Conservation (phyloP, 2,329 filamentous ascomycete genomes). For the Claviceps humidiphila region DNA sequence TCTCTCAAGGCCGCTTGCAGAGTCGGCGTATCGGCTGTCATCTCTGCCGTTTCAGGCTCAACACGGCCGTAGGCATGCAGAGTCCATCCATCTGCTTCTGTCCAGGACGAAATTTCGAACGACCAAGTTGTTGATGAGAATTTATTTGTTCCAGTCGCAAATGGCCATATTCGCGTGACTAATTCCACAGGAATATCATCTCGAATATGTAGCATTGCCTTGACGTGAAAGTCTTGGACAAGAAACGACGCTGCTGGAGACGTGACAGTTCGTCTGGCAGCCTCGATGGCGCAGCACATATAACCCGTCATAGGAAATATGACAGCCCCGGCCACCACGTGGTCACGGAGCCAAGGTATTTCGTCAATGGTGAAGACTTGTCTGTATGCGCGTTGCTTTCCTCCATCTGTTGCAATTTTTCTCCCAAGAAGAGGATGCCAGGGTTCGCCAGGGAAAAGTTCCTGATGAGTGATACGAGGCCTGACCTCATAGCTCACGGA, state of each 20-base stretch:
- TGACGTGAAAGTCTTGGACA: constrained; percentile 10
- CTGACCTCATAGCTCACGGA: not conserved
- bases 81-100: constrained; percentile 11
- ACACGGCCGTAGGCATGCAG: constrained; percentile 13
- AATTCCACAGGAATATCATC: constrained; percentile 16
- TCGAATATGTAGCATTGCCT: constrained; percentile 12
- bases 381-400: too few relatives aligned
- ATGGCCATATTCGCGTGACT: constrained; percentile 13
- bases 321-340: not conserved
- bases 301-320: not conserved
- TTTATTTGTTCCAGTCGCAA: constrained; percentile 5
- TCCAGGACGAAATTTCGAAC: constrained; percentile 14
- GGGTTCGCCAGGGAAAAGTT: not conserved
- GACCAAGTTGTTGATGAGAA: constrained; percentile 11
- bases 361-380: not conserved
- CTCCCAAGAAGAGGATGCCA: not conserved
- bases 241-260: constrained; percentile 1
- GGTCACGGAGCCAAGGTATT: not conserved
- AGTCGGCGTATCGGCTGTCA: constrained; percentile 10
- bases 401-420: too few relatives aligned
- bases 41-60: constrained; percentile 8
- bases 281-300: constrained; percentile 18
- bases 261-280: constrained; percentile 5
- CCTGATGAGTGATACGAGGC: too few relatives aligned
- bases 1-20: constrained; percentile 5